These are phyloP conservation scores for Cordyceps cicadae DNA, from an alignment of 2,329 filamentous ascomycete species.

Conservation along the genomic window DNA sequence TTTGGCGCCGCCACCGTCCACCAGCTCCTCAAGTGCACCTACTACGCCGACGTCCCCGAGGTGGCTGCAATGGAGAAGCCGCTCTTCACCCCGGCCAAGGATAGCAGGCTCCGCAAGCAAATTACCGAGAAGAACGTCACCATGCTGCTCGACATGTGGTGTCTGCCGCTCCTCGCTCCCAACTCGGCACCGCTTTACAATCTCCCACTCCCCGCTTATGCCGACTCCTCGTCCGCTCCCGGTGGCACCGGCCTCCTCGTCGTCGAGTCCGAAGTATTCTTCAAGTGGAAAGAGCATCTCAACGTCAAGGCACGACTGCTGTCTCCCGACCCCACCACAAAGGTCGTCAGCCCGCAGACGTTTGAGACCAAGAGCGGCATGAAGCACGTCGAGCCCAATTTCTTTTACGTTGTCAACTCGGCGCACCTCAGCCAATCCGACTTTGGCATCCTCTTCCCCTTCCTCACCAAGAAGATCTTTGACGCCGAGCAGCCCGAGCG, in stretches of 20 bases:
- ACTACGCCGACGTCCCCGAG: conserved; percentile 48
- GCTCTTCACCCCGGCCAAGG: conserved; percentile 50
- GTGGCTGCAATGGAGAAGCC: conserved; percentile 42
- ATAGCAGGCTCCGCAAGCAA: conserved; percentile 52
- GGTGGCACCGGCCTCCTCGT: conserved; percentile 56
- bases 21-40: conserved; percentile 73
- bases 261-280: conserved; percentile 69
- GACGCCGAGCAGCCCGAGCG: conserved; percentile 50
- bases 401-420: conserved; percentile 67
- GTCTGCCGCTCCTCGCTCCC: conserved; percentile 59
- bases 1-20: conserved; percentile 69
- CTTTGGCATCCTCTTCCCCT: conserved; percentile 75
- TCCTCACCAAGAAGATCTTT: conserved; percentile 52
- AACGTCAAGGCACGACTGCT: conserved; percentile 59
- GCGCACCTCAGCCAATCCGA: conserved; percentile 79
- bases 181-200: conserved; percentile 56
- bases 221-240: conserved; percentile 37
- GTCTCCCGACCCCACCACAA: conserved; percentile 43
- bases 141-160: conserved; percentile 74
- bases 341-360: conserved; percentile 31
- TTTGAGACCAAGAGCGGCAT: conserved; percentile 36
- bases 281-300: conserved; percentile 68
- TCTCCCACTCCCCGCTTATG: conserved; percentile 66
- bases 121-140: conserved; percentile 59
- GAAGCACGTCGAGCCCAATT: conserved; percentile 46